Evolutionary conservation across 148 eudicot genomes (phyloP).

Genomic region (Silene conica): DNA sequence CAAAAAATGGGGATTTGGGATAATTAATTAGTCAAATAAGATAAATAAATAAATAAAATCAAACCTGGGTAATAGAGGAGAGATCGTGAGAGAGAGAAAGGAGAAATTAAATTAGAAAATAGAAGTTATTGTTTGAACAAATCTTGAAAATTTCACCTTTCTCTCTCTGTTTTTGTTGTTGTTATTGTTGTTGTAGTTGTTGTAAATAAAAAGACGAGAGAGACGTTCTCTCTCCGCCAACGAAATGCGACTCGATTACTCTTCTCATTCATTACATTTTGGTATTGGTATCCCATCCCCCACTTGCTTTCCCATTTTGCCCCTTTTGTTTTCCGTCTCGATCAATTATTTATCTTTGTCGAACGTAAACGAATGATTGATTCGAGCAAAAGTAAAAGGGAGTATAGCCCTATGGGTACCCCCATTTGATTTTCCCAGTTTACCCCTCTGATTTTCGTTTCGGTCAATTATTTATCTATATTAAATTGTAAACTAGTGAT

Average conservation of each 20-base stretch:
- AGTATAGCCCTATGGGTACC: too few species aligned
- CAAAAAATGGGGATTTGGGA: not conserved
- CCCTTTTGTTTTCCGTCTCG: too few species aligned
- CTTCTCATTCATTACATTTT: not conserved
- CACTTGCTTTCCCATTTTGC: not conserved
- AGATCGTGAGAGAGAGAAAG: conserved; percentile 23
- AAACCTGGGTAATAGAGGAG: conserved; percentile 25
- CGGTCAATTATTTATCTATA: too few species aligned
- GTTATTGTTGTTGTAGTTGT: not conserved
- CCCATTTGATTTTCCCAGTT: not conserved
- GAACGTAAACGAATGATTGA: too few species aligned
- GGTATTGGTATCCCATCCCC: not conserved
- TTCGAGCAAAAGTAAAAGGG: too few species aligned
- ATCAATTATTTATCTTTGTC: too few species aligned
- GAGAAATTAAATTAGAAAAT: conserved; percentile 11
- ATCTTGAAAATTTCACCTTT: not conserved
- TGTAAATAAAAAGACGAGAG: conserved; percentile 16
- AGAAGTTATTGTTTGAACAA: not conserved
- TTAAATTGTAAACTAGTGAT: too few species aligned
- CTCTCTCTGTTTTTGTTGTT: not conserved
- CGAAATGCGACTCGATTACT: conserved; percentile 26
- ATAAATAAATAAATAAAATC: not conserved
- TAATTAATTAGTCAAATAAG: not conserved
- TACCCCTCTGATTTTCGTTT: too few species aligned
- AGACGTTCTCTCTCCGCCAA: conserved; percentile 37